Base-by-base conservation (phyloP, 2,329 filamentous ascomycete genomes). In the Sordariomycetes sp. region DNA sequence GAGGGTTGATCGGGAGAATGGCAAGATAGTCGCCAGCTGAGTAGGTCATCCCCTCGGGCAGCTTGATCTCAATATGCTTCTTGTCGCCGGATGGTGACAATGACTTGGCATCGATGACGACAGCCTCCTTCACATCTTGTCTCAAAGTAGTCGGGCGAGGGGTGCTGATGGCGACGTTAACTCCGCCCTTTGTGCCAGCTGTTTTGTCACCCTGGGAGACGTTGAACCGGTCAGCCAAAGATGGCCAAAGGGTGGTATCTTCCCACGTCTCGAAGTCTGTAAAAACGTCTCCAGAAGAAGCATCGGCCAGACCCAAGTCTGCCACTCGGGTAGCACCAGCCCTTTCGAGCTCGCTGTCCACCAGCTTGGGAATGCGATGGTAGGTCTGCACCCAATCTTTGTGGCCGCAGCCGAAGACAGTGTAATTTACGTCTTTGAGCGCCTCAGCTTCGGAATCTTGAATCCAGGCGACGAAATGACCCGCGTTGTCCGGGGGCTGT, bases 11-110 rank as follows among this genome's bases (percentile, higher is more conserved):
- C 0, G 82, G 82, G 1, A 84, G 59, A 3, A 85, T 64, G 0
- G 78, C 75, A 2, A 86, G 65, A 49, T 87, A 85, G 47, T 86
- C 82, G 15, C 82, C 82, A 5, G 75, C 70, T 16, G 68, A 64
- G 51, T 86, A 86, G 0, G 62, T 65, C 57, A 72, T 61, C 31
- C 66, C 70, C 2, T 63, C 66, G 0, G 82, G 81, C 0, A 86
- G 62, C 36, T 71, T 68, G 14, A 84, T 71, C 34, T 72, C 71
- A 8, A 82, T 63, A 34, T 75, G 65, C 14, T 69, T 66, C 7
- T 39, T 63, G 16, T 62, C 64, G 1, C 58, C 67, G 42, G n/a
- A 50, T 21, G 26, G 14, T 0, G 65, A 77, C n/a, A 83, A 57
- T 0, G 58, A 46, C 20, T 58, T 57, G 18, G 70, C 67, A 5